phyloP scores from a whole-genome alignment of 371 early-diverging fungal species.

The Dipsacomyces acuminosporus region DNA sequence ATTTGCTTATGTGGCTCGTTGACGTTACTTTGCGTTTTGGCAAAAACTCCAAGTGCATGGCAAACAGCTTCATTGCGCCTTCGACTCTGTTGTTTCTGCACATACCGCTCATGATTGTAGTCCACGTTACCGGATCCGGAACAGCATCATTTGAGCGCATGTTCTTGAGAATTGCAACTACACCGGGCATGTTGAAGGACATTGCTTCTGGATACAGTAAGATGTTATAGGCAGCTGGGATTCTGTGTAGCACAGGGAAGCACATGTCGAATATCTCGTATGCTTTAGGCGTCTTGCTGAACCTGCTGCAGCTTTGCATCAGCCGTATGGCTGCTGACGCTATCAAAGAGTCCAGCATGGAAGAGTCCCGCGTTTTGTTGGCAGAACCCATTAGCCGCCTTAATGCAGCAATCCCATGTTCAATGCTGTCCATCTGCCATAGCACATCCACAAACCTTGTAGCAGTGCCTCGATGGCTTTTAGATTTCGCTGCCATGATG shows the following conservation, averaged over 20 bases:
- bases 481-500: too few relatives aligned
- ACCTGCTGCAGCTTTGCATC: conserved; percentile 12
- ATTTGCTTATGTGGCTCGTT: too few relatives aligned
- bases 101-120: conserved; percentile 20
- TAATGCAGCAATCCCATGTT: neutral
- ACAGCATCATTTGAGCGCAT: conserved; percentile 7
- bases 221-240: conserved; percentile 18
- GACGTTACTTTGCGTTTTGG: neutral
- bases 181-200: conserved; percentile 1
- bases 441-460: conserved; percentile 9
- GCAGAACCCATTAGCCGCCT: neutral
- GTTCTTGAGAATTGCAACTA: neutral
- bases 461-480: neutral
- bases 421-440: conserved; percentile 9
- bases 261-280: conserved; percentile 7
- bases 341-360: conserved; percentile 2
- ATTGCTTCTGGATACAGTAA: conserved; percentile 5
- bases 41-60: conserved; percentile 28
- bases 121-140: conserved; percentile 23
- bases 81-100: conserved; percentile 2
- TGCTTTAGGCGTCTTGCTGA: neutral
- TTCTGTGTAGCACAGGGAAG: conserved; percentile 1
- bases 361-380: too few relatives aligned
- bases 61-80: conserved; percentile 18
- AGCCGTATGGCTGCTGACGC: conserved; percentile 4